These are phyloP conservation scores for Sideroxylon spinosum DNA, from an alignment of 179 eudicot genomes.

Conservation along the genomic window DNA sequence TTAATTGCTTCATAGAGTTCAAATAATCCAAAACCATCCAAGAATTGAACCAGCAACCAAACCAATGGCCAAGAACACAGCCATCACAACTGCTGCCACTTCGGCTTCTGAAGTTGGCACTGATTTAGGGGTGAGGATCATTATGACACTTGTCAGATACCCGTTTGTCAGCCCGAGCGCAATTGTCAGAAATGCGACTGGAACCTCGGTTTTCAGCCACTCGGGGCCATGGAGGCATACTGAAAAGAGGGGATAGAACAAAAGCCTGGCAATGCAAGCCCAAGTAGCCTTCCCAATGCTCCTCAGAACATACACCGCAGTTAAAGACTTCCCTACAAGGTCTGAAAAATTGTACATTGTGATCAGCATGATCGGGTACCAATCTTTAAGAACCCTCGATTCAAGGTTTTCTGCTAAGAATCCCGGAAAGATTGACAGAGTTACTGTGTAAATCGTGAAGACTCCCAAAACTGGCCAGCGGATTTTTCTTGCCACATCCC, in stretches of 20 bases:
- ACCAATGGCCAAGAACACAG: constrained; percentile 64
- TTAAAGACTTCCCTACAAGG: constrained; percentile 59
- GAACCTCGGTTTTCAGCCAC: no score
- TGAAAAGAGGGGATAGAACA: constrained; percentile 7
- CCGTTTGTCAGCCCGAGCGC: constrained; percentile 14
- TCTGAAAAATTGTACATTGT: constrained; percentile 61
- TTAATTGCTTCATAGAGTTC: not conserved
- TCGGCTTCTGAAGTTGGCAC: constrained; percentile 67
- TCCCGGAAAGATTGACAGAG: constrained; percentile 85
- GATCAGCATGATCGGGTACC: constrained; percentile 79
- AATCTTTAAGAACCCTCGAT: constrained; percentile 50
- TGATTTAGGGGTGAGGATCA: constrained; percentile 30
- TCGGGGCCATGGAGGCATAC: no score
- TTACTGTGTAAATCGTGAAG: constrained; percentile 52
- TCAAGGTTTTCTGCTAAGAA: constrained; percentile 58
- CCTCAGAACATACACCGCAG: constrained; percentile 45
- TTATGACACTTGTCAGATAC: constrained; percentile 42
- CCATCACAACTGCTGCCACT: constrained; percentile 73
- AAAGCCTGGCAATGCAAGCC: no score
- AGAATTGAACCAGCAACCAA: constrained; percentile 68
- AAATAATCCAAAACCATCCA: constrained; percentile 88
- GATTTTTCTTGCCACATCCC: constrained; percentile 44
- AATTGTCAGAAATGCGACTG: constrained; percentile 40
- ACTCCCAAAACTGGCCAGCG: constrained; percentile 57
- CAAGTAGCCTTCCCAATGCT: constrained; percentile 46